Conservation (phyloP, 768 basidiomycete genomes). For the Xerocomellus amylosporus region DNA sequence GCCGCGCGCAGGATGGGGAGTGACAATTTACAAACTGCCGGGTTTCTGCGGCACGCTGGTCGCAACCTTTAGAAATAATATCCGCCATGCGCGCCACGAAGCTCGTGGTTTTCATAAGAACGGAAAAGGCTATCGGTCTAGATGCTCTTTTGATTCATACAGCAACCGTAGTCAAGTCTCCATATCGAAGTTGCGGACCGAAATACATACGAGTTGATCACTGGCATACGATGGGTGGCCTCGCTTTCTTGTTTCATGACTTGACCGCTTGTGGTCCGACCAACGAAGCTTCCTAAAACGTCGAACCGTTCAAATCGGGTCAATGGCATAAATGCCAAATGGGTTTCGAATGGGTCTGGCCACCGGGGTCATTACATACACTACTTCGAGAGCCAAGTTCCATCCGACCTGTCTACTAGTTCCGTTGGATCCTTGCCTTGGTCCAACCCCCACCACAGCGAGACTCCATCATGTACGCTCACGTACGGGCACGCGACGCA, state of each 20-base stretch:
- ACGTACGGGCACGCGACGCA: slow-evolving; percentile 11
- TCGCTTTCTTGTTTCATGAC: background rate
- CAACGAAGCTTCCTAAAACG: no score
- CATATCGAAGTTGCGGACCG: background rate
- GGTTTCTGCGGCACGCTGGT: slow-evolving; percentile 1
- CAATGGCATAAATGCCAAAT: no score
- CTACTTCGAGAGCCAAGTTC: slow-evolving; percentile 9
- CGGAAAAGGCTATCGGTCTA: background rate
- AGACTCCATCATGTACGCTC: slow-evolving; percentile 20
- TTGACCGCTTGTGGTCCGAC: no score
- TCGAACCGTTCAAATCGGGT: no score
- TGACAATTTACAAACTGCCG: background rate
- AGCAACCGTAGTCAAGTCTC: no score
- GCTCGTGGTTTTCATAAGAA: slow-evolving; percentile 6
- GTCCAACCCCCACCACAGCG: background rate
- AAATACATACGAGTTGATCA: no score
- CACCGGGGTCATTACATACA: background rate
- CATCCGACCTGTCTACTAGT: slow-evolving; percentile 8
- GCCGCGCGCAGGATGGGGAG: background rate
- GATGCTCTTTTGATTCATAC: background rate
- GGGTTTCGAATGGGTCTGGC: no score
- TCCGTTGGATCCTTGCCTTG: background rate
- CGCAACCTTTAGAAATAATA: slow-evolving; percentile 1
- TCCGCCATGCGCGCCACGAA: slow-evolving; percentile 14
- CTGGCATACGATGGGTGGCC: no score